Base-by-base conservation (phyloP, 148 eudicot genomes). In the Cornus kousa region DNA sequence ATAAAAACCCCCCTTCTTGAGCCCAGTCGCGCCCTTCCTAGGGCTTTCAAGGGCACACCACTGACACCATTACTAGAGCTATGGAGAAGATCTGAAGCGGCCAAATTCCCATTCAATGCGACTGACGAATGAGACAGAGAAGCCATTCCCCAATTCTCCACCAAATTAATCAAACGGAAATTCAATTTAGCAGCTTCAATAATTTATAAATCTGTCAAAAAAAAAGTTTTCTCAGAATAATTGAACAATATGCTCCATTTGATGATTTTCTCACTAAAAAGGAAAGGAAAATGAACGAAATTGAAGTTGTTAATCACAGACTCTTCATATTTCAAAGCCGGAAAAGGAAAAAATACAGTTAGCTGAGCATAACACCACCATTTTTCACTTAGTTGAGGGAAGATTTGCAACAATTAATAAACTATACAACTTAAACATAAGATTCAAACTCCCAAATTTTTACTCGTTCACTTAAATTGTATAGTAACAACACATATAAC, bases 71-170 rank as follows among this genome's bases (percentile, higher is more conserved):
- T 89, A 39, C 85, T 87, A 6, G 86, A 88, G 84, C 93, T 89
- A 40, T 84, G 85, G 7, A 95, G 89, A 78, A 88, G 87, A 85
- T 93, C 97, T 1, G 96, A 91, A 40, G 92, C 93, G 7, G 78
- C 74, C 80, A 75, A 74, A 78, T 60, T 86, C 70, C 83, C 67
- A 39, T 80, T 48, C 68, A 83, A 76, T 8, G 73, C 59, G 35
- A 70, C 80, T 6, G 84, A 78, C 68, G 88, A 70, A 19, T 84
- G 82, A 57, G 89, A 82, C 37, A 85, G 69, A 67, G 88, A 81
- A 80, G 91, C 87, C 94, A 92, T 92, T 75, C 65, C 74, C 67
- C 33, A 66, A 81, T 62, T 50, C 76, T 70, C 57, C 43, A 50
- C 78, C 70, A 72, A 64, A 80, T 80, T 31, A 67, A 79, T 14